Evolutionary conservation across 352 stramenopile species (phyloP), one percentile per base, ranked within the genome.

Genomic region (Plasmopara muralis): DNA sequence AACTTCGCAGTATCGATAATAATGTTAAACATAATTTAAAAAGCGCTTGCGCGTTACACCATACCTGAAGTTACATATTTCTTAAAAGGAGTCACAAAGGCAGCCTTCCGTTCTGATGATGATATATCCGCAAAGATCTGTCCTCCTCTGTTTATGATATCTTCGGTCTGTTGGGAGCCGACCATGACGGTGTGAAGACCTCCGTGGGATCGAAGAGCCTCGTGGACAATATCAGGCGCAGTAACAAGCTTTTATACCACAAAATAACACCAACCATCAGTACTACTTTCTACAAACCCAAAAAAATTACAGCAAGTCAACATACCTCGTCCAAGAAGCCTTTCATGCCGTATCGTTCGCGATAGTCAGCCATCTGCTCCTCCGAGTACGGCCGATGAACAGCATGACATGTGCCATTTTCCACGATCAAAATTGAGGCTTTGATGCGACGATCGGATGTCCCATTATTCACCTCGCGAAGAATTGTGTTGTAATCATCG

Each of bases 61-160:
- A 18, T 57, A 85, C 77, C 75, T 50, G 80, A 85, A 5, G 79
- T 86, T 13, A 93, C 77, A 38, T 94, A 94, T 72, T 90, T 91
- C 53, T 94, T 93, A 57, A 61, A 86, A 5, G 84, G 84, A 9
- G 82, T 94, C 16, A 92, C 72, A 15, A 94, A 87, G 7, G 78
- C 78, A 25, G 77, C 70, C 30, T 83, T 83, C n/a, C 79, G 63
- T 43, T 90, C 77, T 9, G 63, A 51, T 0, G 66, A 64, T 1
- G 77, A 63, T 18, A 94, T 67, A 5, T 65, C 55, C 5, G 50
- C 38, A 43, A 94, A 94, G 18, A 94, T 74, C 33, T 89, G 60
- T 6, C 55, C 67, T 12, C 80, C 78, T 29, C 53, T 57, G 40
- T 93, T 91, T 44, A 94, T 85, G 30, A 90, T 64, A 14, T 88